Base-by-base conservation (phyloP, 2,329 filamentous ascomycete genomes). In the Aaosphaeria pasadenensis region DNA sequence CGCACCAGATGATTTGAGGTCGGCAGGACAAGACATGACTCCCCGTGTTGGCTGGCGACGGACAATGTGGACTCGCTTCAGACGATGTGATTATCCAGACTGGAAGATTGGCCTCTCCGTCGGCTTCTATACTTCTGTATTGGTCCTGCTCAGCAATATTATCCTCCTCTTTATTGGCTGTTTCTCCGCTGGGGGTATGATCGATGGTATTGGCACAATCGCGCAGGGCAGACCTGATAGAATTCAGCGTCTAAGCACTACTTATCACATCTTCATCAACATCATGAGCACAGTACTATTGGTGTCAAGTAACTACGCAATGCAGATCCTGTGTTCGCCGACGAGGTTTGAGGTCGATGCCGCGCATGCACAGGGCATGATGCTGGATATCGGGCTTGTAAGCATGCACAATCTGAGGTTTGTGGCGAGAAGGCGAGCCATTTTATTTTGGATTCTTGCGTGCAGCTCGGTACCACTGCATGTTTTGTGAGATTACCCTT, bases 331-430 rank as follows among this genome's bases (percentile, higher is more conserved):
- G n/a, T 47, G 46, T 30, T 45, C 53, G 13, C 53, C 53, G 4
- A 52, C 53, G 28, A 33, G 53, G 36, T 33, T 42, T 5, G 51
- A 56, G 30, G 38, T 56, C 29, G 45, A 56, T 36, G 31, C 29
- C 7, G 52, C 52, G 11, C 53, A 56, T 59, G 38, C 49, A 0
- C 52, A 56, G 39, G 60, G 66, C 2, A 59, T 55, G 13, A 44
- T 41, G 46, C 35, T 48, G 7, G 46, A 48, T 28, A 45, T 48
- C 41, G 76, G 78, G 0, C 58, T 75, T 5, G 60, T 68, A 7
- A 74, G 71, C 29, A 32, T 71, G 2, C 59, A 70, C 5, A 77
- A 74, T 50, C 39, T 72, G 4, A 24, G 24, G 11, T 30, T 7
- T 32, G 17, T 48, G 13, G 11, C 5, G 9, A 35, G 32, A 13